Conservation (phyloP, 768 basidiomycete genomes). For the Tricholoma sp. region DNA sequence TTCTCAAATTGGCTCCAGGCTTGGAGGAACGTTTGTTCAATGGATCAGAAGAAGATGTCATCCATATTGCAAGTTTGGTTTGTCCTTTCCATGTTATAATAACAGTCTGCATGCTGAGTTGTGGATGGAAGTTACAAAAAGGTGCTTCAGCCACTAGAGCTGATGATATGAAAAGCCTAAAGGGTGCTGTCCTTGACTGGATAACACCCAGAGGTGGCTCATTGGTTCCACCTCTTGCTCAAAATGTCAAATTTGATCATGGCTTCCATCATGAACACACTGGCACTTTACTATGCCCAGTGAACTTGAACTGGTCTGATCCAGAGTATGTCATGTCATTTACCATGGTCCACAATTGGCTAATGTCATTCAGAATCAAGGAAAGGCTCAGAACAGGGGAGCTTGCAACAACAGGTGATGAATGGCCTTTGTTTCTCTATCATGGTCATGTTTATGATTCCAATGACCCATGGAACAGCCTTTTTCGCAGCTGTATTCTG, state of each 20-base stretch:
- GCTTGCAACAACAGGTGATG: conserved; percentile 10
- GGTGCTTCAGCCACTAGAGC: not conserved
- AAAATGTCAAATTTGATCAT: not conserved
- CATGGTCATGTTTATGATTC: not conserved
- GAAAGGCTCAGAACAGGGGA: conserved; percentile 4
- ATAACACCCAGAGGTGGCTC: not conserved
- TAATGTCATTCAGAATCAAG: not conserved
- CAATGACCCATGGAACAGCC: too few species aligned
- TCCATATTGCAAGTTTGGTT: not conserved
- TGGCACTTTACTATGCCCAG: conserved; percentile 7
- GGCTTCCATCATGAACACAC: not conserved
- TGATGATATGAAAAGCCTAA: not conserved
- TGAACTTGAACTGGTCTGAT: conserved; percentile 7
- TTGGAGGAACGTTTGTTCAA: not conserved
- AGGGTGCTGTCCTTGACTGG: not conserved
- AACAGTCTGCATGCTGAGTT: not conserved
- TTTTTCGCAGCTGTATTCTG: too few species aligned
- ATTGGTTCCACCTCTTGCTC: not conserved
- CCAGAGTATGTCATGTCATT: not conserved
- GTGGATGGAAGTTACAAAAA: not conserved
- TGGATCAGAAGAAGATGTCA: conserved; percentile 3
- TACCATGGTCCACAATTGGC: not conserved
- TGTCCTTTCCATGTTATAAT: not conserved
- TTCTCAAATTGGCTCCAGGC: not conserved
- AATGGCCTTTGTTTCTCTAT: conserved; percentile 14